Conservation (phyloP, 805 yeast species). For the Candida pseudoglaebosa region DNA sequence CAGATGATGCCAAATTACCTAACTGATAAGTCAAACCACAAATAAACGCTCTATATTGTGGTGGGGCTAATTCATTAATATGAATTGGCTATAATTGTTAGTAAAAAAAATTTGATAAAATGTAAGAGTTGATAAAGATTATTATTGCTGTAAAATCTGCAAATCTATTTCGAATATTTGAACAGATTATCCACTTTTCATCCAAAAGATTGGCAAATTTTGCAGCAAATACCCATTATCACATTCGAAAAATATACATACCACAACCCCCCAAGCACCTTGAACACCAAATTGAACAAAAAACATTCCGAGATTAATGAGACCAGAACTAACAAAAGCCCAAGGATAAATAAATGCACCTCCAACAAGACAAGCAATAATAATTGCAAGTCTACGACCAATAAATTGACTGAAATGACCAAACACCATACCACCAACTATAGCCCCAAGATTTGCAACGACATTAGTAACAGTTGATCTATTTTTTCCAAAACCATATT, state of each 20-base stretch:
- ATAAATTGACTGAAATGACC: conserved; percentile 54
- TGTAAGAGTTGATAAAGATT: no score
- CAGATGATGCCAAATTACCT: conserved; percentile 70
- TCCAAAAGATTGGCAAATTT: no score
- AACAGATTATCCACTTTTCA: no score
- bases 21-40: conserved; percentile 65
- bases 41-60: conserved; percentile 53
- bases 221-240: no score
- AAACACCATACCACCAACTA: conserved; percentile 59
- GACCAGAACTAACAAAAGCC: conserved; percentile 40
- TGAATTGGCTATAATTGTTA: conserved; percentile 43
- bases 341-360: conserved; percentile 64
- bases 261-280: conserved; percentile 70
- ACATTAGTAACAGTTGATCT: conserved; percentile 56
- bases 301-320: conserved; percentile 57
- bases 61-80: conserved; percentile 55
- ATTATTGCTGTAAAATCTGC: no score
- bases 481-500: conserved; percentile 43
- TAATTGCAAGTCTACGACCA: conserved; percentile 59
- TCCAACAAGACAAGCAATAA: conserved; percentile 48
- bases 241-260: neutral
- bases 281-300: conserved; percentile 63
- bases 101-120: no score
- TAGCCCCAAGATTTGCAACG: conserved; percentile 65
- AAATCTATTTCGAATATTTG: no score